Evolutionary conservation across 768 basidiomycete genomes (phyloP).

Genomic region (Cyclocybe aegerita): DNA sequence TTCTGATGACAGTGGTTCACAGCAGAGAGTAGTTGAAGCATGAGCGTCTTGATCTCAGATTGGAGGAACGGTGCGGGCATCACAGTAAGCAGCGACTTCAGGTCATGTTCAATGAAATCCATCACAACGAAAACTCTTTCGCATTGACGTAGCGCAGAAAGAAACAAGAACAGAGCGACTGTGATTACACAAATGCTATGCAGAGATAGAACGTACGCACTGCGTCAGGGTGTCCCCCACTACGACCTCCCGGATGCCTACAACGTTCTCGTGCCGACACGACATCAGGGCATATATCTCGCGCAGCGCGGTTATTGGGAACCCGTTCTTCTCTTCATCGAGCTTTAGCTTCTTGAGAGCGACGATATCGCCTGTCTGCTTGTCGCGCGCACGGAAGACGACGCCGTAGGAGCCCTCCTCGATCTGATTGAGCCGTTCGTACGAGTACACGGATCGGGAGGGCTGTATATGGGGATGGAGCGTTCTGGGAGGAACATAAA

Average conservation of each 20-base stretch:
- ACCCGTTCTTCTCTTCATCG: slow-evolving; percentile 98
- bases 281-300: slow-evolving; percentile 97
- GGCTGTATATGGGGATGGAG: slow-evolving; percentile 78
- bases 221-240: slow-evolving; percentile 98
- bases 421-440: slow-evolving; percentile 95
- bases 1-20: slow-evolving; percentile 92
- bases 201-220: slow-evolving; percentile 57
- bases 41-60: slow-evolving; percentile 96
- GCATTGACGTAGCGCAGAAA: slow-evolving; percentile 11
- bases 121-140: slow-evolving; percentile 96
- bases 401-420: slow-evolving; percentile 99
- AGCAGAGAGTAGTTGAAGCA: slow-evolving; percentile 91
- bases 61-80: slow-evolving; percentile 98
- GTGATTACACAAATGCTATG: slow-evolving; percentile 28
- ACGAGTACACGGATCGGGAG: slow-evolving; percentile 91
- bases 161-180: slow-evolving; percentile 4
- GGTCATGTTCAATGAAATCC: slow-evolving; percentile 99
- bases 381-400: slow-evolving; percentile 95
- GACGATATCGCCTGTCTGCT: slow-evolving; percentile 92
- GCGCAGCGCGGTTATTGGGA: slow-evolving; percentile 94
- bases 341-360: slow-evolving; percentile 98
- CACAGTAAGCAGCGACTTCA: slow-evolving; percentile 90
- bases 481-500: slow-evolving; percentile 74
- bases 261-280: slow-evolving; percentile 94
- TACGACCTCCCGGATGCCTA: slow-evolving; percentile 94